Evolutionary conservation across 768 basidiomycete genomes (phyloP).

Genomic region (Plicaturopsis crispa): DNA sequence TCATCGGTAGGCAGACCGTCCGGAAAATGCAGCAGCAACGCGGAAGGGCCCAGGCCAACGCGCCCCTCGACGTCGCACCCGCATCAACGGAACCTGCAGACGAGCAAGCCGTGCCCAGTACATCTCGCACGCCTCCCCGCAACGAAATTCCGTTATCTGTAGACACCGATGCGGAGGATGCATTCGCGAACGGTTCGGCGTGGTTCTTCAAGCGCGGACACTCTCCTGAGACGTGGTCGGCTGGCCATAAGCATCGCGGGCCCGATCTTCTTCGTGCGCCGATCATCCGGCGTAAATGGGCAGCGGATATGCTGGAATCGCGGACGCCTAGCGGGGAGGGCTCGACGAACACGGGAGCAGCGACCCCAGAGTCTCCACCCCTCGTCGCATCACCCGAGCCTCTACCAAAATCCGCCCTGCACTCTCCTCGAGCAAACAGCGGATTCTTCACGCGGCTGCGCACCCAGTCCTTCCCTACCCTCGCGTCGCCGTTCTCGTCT

Average conservation of each 20-base stretch:
- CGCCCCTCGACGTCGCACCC: slow-evolving; percentile 5
- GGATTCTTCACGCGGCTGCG: slow-evolving; percentile 36
- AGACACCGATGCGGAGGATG: slow-evolving; percentile 75
- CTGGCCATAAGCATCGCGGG: slow-evolving; percentile 22
- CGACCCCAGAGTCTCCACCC: slow-evolving; percentile 4
- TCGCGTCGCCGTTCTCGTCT: slow-evolving; percentile 28
- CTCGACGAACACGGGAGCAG: slow-evolving; percentile 4
- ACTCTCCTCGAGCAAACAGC: slow-evolving; percentile 16
- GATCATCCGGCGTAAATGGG: slow-evolving; percentile 40
- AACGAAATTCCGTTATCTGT: slow-evolving; percentile 57
- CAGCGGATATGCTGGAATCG: slow-evolving; percentile 32
- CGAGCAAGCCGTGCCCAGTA: slow-evolving; percentile 7
- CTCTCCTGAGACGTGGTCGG: slow-evolving; percentile 22
- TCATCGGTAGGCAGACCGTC: slow-evolving; percentile 67
- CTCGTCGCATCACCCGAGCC: too few relatives aligned
- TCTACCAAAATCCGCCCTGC: slow-evolving; percentile 4
- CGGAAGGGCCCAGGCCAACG: slow-evolving; percentile 13
- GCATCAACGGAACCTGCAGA: slow-evolving; percentile 11
- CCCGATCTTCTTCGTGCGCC: slow-evolving; percentile 32
- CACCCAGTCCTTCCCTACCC: slow-evolving; percentile 35
- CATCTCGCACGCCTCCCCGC: slow-evolving; percentile 24
- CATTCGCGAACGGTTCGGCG: slow-evolving; percentile 50
- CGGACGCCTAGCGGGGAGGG: slow-evolving; percentile 9
- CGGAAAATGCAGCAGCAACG: slow-evolving; percentile 41
- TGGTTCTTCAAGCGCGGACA: slow-evolving; percentile 49